A percentile compares a stretch with the other conserved stretches of the same genome.
phyloP scores from a whole-genome alignment of 1,139 yeast species.

The Candida neerlandica region DNA sequence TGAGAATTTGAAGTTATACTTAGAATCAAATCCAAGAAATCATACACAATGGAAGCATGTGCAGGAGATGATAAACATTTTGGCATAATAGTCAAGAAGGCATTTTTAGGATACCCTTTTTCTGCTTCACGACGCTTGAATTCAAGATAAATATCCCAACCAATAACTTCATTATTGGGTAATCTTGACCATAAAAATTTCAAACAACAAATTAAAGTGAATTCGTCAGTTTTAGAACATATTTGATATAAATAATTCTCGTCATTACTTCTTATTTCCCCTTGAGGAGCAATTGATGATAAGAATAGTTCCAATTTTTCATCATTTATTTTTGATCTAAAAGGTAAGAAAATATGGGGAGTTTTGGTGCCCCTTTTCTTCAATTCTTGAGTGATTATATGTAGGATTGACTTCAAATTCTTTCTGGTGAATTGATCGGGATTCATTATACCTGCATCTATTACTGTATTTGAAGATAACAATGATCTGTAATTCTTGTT shows the following conservation, averaged over 20 bases:
- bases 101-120: constrained; percentile 65
- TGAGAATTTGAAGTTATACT: constrained; percentile 83
- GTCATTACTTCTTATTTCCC: constrained; percentile 35
- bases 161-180: constrained; percentile 77
- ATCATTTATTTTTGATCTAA: constrained; percentile 66
- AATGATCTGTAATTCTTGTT: background rate
- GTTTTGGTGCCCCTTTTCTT: constrained; percentile 59
- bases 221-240: constrained; percentile 56
- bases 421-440: constrained; percentile 58
- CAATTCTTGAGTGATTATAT: constrained; percentile 64
- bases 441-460: constrained; percentile 19
- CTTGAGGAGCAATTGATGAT: constrained; percentile 54
- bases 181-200: constrained; percentile 87
- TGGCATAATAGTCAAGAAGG: constrained; percentile 82
- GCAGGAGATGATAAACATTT: constrained; percentile 79
- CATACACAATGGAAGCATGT: constrained; percentile 87
- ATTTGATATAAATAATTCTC: constrained; percentile 36
- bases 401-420: constrained; percentile 64
- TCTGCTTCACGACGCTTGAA: constrained; percentile 68
- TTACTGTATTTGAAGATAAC: background rate
- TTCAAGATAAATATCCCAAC: constrained; percentile 81
- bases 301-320: constrained; percentile 55
- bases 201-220: constrained; percentile 69
- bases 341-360: constrained; percentile 69
- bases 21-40: constrained; percentile 78